Conservation (phyloP, 148 eudicot species). For the Rhododendron molle region DNA sequence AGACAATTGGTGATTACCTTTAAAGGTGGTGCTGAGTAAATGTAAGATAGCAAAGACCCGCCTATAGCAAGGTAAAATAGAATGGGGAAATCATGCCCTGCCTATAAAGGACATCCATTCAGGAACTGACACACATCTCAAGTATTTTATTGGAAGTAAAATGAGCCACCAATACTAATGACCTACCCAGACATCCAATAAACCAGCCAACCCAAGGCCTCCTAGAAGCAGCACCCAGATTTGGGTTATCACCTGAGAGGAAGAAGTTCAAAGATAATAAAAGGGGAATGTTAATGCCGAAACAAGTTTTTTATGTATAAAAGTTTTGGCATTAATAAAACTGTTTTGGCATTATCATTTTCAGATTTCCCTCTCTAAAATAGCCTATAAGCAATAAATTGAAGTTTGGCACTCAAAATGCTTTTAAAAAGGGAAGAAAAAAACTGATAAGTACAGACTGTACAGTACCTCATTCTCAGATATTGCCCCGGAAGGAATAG, state of each 20-base stretch:
- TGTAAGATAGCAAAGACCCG: conserved; percentile 83
- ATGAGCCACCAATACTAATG: background rate
- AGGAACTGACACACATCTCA: conserved; percentile 1
- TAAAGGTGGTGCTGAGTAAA: conserved; percentile 95
- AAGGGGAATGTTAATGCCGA: too few relatives aligned
- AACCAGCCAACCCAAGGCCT: conserved; percentile 82
- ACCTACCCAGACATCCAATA: conserved; percentile 88
- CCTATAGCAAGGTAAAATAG: conserved; percentile 89
- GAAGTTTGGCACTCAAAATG: background rate
- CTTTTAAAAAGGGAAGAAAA: background rate
- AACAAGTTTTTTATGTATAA: too few relatives aligned
- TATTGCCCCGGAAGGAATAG: conserved; percentile 94
- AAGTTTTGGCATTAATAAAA: too few relatives aligned
- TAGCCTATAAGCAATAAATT: background rate
- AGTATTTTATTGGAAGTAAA: background rate
- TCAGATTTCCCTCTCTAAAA: background rate
- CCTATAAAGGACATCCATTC: conserved; percentile 42
- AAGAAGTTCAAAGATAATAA: background rate
- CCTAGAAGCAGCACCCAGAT: conserved; percentile 87
- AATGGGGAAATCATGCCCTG: conserved; percentile 74
- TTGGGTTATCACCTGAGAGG: conserved; percentile 78
- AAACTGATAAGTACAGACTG: background rate
- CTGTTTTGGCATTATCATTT: too few relatives aligned
- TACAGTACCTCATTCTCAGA: conserved; percentile 69
- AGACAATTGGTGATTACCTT: conserved; percentile 43